These are phyloP conservation scores for Edaphochlamys debaryana DNA, from an alignment of 139 green algal species.

Conservation along the genomic window DNA sequence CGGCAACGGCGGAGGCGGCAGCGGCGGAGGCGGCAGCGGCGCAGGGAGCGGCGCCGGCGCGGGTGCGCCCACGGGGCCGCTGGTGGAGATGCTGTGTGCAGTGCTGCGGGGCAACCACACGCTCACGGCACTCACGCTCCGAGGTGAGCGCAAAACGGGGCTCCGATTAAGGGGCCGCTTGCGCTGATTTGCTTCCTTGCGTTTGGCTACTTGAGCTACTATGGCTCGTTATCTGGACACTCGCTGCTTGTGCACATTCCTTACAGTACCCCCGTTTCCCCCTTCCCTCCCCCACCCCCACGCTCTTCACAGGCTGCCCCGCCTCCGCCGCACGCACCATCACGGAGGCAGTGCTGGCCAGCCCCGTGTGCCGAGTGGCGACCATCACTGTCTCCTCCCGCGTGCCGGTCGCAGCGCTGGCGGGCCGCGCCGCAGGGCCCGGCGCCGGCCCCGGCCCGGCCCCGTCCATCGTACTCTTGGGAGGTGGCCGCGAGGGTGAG, in stretches of 20 bases:
- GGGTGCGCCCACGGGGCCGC: not conserved
- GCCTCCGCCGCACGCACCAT: slow-evolving; percentile 9
- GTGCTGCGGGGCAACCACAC: slow-evolving; percentile 44
- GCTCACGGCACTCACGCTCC: slow-evolving; percentile 46
- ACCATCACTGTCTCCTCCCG: slow-evolving; percentile 24
- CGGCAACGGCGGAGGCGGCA: not conserved
- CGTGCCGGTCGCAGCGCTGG: slow-evolving; percentile 2
- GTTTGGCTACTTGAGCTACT: too few species aligned
- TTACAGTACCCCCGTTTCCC: not conserved
- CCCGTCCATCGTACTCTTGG: not conserved
- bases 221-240: too few species aligned
- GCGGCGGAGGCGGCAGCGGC: not conserved
- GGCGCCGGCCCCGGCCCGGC: too few species aligned
- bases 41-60: not conserved
- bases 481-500: not conserved
- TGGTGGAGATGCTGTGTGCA: slow-evolving; percentile 21
- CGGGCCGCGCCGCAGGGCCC: not conserved
- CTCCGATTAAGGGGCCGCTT: not conserved
- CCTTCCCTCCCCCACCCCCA: not conserved
- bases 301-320: slow-evolving; percentile 10
- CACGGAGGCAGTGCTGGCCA: slow-evolving; percentile 4
- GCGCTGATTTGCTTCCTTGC: too few species aligned
- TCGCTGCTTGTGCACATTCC: too few species aligned
- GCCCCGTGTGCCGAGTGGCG: slow-evolving; percentile 7
- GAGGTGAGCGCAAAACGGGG: slow-evolving; percentile 7